These are phyloP conservation scores for Penicillium sclerotiorum DNA, from an alignment of 2,329 filamentous ascomycete genomes.

Conservation along the genomic window DNA sequence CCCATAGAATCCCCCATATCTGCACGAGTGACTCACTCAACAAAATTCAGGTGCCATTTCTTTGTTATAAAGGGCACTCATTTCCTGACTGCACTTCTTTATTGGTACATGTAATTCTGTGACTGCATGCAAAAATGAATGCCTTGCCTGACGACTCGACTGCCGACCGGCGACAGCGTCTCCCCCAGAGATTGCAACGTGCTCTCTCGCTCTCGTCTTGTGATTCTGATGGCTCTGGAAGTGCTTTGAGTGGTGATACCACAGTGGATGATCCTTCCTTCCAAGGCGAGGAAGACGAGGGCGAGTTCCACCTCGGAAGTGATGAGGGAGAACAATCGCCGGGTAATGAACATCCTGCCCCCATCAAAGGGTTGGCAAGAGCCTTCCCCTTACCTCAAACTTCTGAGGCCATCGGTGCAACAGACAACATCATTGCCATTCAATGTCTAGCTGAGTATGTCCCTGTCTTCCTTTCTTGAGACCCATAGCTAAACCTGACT, in stretches of 20 bases:
- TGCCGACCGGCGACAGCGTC: background rate
- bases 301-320: background rate
- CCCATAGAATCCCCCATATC: no score
- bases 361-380: background rate
- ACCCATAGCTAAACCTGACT: background rate
- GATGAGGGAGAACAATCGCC: background rate
- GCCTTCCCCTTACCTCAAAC: background rate
- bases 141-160: background rate
- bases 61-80: background rate
- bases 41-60: background rate
- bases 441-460: background rate
- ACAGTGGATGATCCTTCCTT: background rate
- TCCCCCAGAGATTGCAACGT: background rate
- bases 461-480: background rate
- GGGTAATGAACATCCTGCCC: background rate
- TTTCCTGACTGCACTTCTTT: background rate
- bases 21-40: background rate
- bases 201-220: background rate
- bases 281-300: background rate
- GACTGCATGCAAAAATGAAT: no score
- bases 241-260: background rate
- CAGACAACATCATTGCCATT: background rate
- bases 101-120: background rate
- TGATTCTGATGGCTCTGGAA: background rate
- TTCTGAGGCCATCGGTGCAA: background rate